Evolutionary conservation across 306 rosid species (phyloP), one percentile per base, ranked within the genome.

Genomic region (Sesbania bispinosa): DNA sequence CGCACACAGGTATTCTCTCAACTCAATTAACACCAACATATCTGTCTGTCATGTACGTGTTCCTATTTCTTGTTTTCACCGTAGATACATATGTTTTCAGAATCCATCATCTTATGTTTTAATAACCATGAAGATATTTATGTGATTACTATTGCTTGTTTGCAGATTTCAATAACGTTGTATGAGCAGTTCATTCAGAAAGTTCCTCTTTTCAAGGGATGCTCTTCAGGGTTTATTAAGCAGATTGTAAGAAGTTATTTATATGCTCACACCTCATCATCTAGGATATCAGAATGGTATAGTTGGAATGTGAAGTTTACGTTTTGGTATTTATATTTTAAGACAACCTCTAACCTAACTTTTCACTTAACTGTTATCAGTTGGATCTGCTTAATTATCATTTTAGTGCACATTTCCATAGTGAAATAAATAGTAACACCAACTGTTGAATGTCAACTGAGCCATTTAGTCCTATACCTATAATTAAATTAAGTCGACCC

Each of bases 221-320:
- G 91, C 77, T 86, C 95, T 20, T 9, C 26, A 1, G 88, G 81
- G 71, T 86, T 86, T 85, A 78, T 88, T n/a, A 88, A 80, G 79
- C 85, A 78, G 60, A 81, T 84, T 62, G 89, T 88, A 82, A 78
- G 91, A 36, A 69, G 33, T 14, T 52, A 8, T 46, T 45, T 46
- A 21, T 19, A 10, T 33, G 36, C 36, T 66, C 45, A 10, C 26
- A 8, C 15, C 16, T 15, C 15, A 15, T 20, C 29, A 55, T 54
- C 35, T 32, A 6, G 8, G 36, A 32, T 32, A 5, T 32, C 36
- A 32, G 36, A 32, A 32, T 32, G 36, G 36, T 32, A 6, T 32
- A 32, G 36, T 32, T 32, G 36, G 5, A 32, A 5, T 32, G 36
- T 6, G 33, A 29, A 29, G 33, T 29, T 52, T 27, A 16, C 4